phyloP scores from a whole-genome alignment of 2,329 filamentous ascomycete genomes.

The Hymenoscyphus infarciens region DNA sequence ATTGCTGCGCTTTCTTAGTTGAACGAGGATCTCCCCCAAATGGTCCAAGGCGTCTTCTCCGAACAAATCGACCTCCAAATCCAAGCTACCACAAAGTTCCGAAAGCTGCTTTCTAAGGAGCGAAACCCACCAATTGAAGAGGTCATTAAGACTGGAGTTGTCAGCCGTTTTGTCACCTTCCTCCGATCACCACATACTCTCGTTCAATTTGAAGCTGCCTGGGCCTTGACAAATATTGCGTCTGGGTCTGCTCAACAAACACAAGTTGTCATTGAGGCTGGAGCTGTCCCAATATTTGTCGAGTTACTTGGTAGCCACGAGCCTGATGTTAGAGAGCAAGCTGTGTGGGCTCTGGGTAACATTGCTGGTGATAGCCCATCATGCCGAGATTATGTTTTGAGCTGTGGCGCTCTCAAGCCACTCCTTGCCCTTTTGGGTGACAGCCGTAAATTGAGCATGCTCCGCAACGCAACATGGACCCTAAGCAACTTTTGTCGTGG shows the following conservation, averaged over 20 bases:
- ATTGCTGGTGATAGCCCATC: slow-evolving; percentile 97
- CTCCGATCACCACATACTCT: slow-evolving; percentile 95
- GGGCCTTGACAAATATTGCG: slow-evolving; percentile 98
- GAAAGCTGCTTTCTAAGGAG: slow-evolving; percentile 97
- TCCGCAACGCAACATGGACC: slow-evolving; percentile 97
- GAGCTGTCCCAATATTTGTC: slow-evolving; percentile 96
- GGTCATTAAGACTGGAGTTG: slow-evolving; percentile 98
- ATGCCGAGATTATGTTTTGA: slow-evolving; percentile 94
- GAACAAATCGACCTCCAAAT: slow-evolving; percentile 98
- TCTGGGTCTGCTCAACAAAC: slow-evolving; percentile 96
- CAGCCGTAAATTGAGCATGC: slow-evolving; percentile 98
- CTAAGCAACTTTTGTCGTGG: slow-evolving; percentile 99
- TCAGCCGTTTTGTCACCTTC: slow-evolving; percentile 96
- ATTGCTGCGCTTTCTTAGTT: slow-evolving; percentile 53
- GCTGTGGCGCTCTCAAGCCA: slow-evolving; percentile 85
- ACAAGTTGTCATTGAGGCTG: slow-evolving; percentile 97
- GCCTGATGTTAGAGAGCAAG: slow-evolving; percentile 96
- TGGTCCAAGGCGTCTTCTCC: slow-evolving; percentile 97
- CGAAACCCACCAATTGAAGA: slow-evolving; percentile 98
- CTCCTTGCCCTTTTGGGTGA: slow-evolving; percentile 87
- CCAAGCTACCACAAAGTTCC: slow-evolving; percentile 94
- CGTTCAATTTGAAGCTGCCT: slow-evolving; percentile 98
- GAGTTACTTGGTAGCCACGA: slow-evolving; percentile 93
- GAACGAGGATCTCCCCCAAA: slow-evolving; percentile 95
- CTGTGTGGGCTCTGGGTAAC: slow-evolving; percentile 97